phyloP scores from a whole-genome alignment of 179 eudicot genomes.

The Corrigiola litoralis region DNA sequence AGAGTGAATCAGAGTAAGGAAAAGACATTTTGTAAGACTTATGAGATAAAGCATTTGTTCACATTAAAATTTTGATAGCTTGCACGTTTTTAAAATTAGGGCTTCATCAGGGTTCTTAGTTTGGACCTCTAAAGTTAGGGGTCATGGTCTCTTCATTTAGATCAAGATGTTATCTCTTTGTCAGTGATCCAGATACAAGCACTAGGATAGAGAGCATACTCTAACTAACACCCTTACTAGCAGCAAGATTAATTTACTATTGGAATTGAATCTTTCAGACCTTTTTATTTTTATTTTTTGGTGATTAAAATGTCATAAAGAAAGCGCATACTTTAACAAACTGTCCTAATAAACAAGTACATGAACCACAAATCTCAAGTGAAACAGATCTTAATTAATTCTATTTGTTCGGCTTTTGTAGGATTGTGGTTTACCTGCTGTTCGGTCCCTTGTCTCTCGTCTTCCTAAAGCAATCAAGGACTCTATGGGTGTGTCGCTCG shows the following conservation, averaged over 20 bases:
- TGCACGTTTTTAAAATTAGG: too few relatives aligned
- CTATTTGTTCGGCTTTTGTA: conserved; percentile 24
- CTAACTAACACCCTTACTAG: too few relatives aligned
- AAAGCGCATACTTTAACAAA: too few relatives aligned
- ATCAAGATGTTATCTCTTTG: too few relatives aligned
- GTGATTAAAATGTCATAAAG: too few relatives aligned
- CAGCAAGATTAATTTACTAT: too few relatives aligned
- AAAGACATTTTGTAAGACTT: too few relatives aligned
- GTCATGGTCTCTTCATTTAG: not conserved
- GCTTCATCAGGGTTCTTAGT: not conserved
- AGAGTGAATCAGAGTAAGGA: too few relatives aligned
- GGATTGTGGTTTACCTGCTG: conserved; percentile 69
- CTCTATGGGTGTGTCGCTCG: conserved; percentile 46
- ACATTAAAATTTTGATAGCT: too few relatives aligned
- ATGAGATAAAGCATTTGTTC: too few relatives aligned
- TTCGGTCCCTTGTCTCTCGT: conserved; percentile 55
- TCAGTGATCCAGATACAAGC: too few relatives aligned
- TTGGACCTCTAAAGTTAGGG: not conserved
- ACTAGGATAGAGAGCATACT: too few relatives aligned
- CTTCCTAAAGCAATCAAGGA: conserved; percentile 61
- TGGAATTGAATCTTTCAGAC: not conserved
- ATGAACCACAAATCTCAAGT: not conserved
- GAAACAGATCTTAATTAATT: not conserved
- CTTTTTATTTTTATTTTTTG: not conserved
- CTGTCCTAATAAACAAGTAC: not conserved